Conservation (phyloP, 306 rosid genomes). For the Medicago ruthenica region DNA sequence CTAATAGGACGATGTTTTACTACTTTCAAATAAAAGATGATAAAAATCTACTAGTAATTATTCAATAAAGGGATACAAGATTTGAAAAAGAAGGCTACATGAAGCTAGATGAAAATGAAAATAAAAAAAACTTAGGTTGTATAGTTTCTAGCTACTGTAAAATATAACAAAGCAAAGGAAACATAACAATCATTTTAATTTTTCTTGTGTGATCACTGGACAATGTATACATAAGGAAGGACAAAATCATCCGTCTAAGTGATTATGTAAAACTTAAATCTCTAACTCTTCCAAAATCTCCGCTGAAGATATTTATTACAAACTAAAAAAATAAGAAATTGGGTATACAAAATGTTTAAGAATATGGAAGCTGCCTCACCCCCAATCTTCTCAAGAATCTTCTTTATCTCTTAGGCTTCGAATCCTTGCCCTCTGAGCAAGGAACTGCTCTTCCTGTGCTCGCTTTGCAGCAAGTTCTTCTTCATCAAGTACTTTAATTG, state of each 20-base stretch:
- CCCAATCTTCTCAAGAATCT: slow-evolving; percentile 55
- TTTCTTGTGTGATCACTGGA: neutral
- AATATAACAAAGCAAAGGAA: neutral
- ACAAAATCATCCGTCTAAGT: slow-evolving; percentile 15
- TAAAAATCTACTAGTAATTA: too few relatives aligned
- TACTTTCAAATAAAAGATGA: too few relatives aligned
- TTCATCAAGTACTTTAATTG: slow-evolving; percentile 79
- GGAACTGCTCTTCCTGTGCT: slow-evolving; percentile 70
- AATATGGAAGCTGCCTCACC: neutral
- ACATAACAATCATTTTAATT: slow-evolving; percentile 3
- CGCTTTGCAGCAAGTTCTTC: slow-evolving; percentile 80
- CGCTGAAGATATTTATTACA: slow-evolving; percentile 41
- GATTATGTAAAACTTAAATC: slow-evolving; percentile 23
- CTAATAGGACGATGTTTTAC: too few relatives aligned
- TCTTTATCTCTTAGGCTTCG: slow-evolving; percentile 67
- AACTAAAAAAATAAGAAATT: slow-evolving; percentile 8
- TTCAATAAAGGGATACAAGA: neutral
- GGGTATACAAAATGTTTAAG: slow-evolving; percentile 31
- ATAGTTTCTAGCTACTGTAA: neutral
- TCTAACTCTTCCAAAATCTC: slow-evolving; percentile 44
- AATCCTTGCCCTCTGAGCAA: slow-evolving; percentile 64
- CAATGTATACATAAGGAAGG: neutral
- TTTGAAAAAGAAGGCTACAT: neutral
- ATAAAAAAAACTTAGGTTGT: neutral
- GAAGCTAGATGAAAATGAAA: neutral